Evolutionary conservation across 73 alveolate species (phyloP).

Genomic region (Tetrahymena borealis): DNA sequence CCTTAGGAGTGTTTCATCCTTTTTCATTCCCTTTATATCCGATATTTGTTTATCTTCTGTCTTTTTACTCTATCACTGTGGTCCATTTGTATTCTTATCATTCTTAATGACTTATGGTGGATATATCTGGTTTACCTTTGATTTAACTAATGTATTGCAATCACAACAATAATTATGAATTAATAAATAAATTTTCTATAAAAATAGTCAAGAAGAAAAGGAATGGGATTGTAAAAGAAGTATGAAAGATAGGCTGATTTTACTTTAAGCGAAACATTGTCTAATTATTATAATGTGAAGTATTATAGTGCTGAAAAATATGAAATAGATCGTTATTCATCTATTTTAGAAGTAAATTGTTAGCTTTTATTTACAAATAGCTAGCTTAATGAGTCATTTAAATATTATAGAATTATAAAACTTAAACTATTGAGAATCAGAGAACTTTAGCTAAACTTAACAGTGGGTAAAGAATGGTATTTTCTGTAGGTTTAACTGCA

Average conservation of each 20-base stretch:
- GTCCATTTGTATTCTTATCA: slow-evolving; percentile 14
- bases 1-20: slow-evolving; percentile 3
- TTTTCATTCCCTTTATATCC: slow-evolving; percentile 10
- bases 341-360: slow-evolving; percentile 4
- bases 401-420: slow-evolving; percentile 39
- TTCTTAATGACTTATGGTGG: slow-evolving; percentile 7
- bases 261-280: slow-evolving; percentile 59
- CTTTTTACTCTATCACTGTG: slow-evolving; percentile 13
- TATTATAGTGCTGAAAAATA: slow-evolving; percentile 65
- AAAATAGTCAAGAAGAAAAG: slow-evolving; percentile 39
- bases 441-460: slow-evolving; percentile 56
- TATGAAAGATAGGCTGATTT: slow-evolving; percentile 64
- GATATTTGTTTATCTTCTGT: slow-evolving; percentile 11
- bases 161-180: neutral
- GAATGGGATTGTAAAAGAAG: slow-evolving; percentile 53
- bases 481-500: slow-evolving; percentile 61
- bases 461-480: slow-evolving; percentile 55
- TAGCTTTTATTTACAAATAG: neutral
- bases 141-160: neutral
- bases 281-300: slow-evolving; percentile 75
- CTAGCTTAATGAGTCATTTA: neutral
- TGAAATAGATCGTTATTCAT: slow-evolving; percentile 51
- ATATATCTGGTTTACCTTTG: neutral
- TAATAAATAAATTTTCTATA: neutral
- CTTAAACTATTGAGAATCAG: slow-evolving; percentile 31